Conservation (phyloP, 257 asterid species). For the Ligustrum vulgare region DNA sequence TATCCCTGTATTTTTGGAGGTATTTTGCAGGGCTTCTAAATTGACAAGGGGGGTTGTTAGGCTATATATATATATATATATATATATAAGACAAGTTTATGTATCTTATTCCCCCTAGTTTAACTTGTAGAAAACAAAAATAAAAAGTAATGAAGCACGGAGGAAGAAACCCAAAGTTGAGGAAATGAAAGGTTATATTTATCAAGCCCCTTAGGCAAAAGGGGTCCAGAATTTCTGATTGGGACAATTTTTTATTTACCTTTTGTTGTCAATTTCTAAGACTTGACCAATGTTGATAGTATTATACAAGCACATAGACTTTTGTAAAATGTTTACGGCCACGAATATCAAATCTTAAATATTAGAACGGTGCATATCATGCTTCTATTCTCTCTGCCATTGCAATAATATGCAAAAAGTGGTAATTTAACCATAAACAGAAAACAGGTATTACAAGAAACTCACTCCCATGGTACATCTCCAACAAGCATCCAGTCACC, state of each 20-base stretch:
- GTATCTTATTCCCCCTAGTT: not conserved
- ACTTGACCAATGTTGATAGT: not conserved
- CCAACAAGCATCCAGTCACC: conserved; percentile 44
- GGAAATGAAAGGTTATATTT: not conserved
- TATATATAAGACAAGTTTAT: too few relatives aligned
- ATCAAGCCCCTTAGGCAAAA: not conserved
- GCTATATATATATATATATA: not conserved
- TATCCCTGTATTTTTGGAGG: not conserved
- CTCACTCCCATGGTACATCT: conserved; percentile 45
- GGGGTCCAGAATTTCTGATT: not conserved
- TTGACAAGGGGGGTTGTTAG: not conserved
- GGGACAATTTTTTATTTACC: not conserved
- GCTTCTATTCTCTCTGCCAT: not conserved
- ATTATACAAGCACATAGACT: not conserved
- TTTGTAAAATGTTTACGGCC: not conserved
- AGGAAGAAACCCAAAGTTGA: not conserved
- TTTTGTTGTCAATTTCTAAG: not conserved
- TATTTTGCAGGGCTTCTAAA: not conserved
- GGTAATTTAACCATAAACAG: not conserved
- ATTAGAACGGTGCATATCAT: not conserved
- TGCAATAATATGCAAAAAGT: not conserved
- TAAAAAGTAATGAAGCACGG: not conserved
- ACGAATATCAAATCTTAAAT: not conserved
- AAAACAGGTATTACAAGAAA: not conserved
- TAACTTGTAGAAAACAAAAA: not conserved